These are phyloP conservation scores for Fimicolochytrium jonesii DNA, from an alignment of 192 early-diverging fungal genomes.

Conservation along the genomic window DNA sequence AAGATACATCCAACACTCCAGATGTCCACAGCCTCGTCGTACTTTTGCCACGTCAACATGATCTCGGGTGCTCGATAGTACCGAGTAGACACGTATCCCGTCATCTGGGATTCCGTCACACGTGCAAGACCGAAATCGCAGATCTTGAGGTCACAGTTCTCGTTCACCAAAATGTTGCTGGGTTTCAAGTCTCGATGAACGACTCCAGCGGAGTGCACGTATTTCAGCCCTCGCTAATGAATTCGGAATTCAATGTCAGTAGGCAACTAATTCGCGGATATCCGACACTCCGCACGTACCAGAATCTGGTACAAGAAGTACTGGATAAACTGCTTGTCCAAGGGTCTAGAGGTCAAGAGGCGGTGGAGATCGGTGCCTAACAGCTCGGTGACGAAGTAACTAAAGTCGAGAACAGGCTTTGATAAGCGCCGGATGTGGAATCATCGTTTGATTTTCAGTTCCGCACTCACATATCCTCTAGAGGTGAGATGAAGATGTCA, in stretches of 20 bases:
- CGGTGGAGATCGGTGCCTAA: slow-evolving; percentile 94
- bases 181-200: slow-evolving; percentile 96
- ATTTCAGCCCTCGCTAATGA: slow-evolving; percentile 43
- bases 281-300: neutral
- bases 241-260: neutral
- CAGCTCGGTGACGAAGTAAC: slow-evolving; percentile 94
- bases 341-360: slow-evolving; percentile 78
- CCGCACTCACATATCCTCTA: slow-evolving; percentile 84
- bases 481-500: slow-evolving; percentile 90
- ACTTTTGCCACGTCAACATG: slow-evolving; percentile 97
- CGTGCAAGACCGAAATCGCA: slow-evolving; percentile 97
- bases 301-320: slow-evolving; percentile 98
- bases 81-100: slow-evolving; percentile 94
- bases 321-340: slow-evolving; percentile 94
- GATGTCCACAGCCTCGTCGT: slow-evolving; percentile 94
- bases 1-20: slow-evolving; percentile 96
- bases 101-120: slow-evolving; percentile 93
- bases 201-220: slow-evolving; percentile 93
- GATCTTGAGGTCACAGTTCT: slow-evolving; percentile 98
- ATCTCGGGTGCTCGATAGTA: slow-evolving; percentile 99
- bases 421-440: too few relatives aligned
- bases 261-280: too few relatives aligned
- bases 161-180: slow-evolving; percentile 93
- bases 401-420: too few relatives aligned
- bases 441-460: too few relatives aligned